Base-by-base conservation (phyloP, 495 filamentous ascomycete species). In the Beverwykella pulmonaria region DNA sequence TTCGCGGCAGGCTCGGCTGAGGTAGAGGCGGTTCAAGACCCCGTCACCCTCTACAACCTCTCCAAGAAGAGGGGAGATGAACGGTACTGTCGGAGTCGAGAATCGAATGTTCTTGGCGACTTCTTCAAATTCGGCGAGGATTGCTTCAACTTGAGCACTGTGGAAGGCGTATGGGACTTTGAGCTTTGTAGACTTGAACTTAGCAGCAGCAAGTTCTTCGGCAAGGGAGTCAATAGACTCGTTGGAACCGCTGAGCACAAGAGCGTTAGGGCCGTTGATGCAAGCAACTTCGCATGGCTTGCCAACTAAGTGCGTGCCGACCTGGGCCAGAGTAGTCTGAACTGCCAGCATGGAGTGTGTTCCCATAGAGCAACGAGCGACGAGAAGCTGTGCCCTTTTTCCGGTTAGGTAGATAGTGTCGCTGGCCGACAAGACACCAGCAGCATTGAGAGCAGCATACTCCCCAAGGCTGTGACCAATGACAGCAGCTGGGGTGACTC, bases 81-180 rank as follows among this genome's bases (percentile, higher is more conserved):
- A 39, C 2, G 75, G 73, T 14, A 76, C 54, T 10, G 20, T 27
- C 1, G 74, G 72, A 22, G 58, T 41, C 3, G 12, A 19, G 53
- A 68, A 74, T 53, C 15, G 52, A 10, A 71, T 54, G 10, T 57
- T 47, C 1, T 61, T 27, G 10, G 48, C 49, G 25, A 56, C 30
- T 9, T 26, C 50, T 19, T 53, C 49, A 32, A 74, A 74, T 23
- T 65, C 53, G 22, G 59, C 44, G 30, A 74, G 48, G 22, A 75
- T 72, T 0, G 73, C 53, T 14, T 76, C 75, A 34, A 76, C 68
- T 54, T 76, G 75, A 7, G 70, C 49, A 14, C 64, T 68, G 26
- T 71, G 69, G 53, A 71, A 71, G 9, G 69, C 69, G 25, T 86
- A 94, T 32, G 90, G 89, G 17, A 92, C 84, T 41, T 85, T 83